phyloP scores from a whole-genome alignment of 179 eudicot genomes.

The Spergularia azorica region DNA sequence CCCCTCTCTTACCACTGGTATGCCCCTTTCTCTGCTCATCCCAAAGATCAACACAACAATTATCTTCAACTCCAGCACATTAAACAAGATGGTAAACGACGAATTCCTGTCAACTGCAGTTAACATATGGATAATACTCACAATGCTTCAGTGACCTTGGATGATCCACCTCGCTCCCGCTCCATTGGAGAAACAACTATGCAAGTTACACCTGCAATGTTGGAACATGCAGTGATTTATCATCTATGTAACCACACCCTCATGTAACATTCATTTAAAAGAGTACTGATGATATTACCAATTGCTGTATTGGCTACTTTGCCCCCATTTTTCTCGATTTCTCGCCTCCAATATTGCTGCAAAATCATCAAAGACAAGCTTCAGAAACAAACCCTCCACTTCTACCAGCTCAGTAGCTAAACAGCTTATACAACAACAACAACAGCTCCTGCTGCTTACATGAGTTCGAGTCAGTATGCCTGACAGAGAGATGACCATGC shows the following conservation, averaged over 20 bases:
- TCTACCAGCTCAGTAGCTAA: neutral
- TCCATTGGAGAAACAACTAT: constrained; percentile 66
- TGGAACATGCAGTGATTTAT: too few species aligned
- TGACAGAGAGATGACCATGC: constrained; percentile 60
- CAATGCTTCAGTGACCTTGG: constrained; percentile 82
- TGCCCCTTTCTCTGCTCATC: constrained; percentile 49
- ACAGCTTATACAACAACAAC: neutral
- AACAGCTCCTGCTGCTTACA: constrained; percentile 37
- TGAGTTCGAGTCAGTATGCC: constrained; percentile 75
- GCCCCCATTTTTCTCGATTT: constrained; percentile 77
- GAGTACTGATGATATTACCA: constrained; percentile 34
- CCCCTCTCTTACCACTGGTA: constrained; percentile 72
- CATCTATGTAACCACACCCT: neutral
- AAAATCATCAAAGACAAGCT: neutral
- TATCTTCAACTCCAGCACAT: neutral
- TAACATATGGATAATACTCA: constrained; percentile 28
- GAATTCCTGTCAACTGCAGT: neutral
- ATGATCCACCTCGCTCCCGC: constrained; percentile 80
- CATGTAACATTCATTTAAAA: neutral
- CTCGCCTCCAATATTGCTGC: constrained; percentile 68
- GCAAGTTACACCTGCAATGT: constrained; percentile 56
- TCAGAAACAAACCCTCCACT: too few species aligned
- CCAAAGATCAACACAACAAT: neutral
- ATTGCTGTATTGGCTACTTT: constrained; percentile 63
- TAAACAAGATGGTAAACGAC: neutral